Base-by-base conservation (phyloP, 495 filamentous ascomycete species). In the Neurospora pannonica region DNA sequence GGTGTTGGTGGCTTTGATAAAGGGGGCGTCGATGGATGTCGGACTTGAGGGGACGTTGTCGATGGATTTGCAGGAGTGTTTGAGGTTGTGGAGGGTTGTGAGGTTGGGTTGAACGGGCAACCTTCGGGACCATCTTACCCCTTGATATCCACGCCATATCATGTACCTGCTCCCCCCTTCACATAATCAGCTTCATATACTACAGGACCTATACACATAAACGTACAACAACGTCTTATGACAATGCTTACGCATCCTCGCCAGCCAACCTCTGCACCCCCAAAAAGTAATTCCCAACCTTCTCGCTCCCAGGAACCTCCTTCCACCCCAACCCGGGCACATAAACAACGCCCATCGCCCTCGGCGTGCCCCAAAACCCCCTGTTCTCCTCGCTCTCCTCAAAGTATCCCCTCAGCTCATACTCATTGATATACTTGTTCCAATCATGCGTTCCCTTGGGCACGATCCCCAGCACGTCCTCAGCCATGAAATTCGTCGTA, bases 201-300 rank as follows among this genome's bases (percentile, higher is more conserved):
- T 24, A 69, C n/a, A 38, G 2, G 5, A 38, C 37, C 38, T n/a
- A 73, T 31, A 3, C 40, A 71, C 40, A 40, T 37, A 42, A 60
- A 19, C 60, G n/a, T 70, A 73, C 60, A 75, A 54, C 28, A 42
- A 21, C 42, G 3, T 5, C 19, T 36, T 15, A 24, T 62, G 48
- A 71, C 54, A 4, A 60, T 74, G 48, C 71, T 34, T 9, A 10
- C 39, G 6, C 36, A 36, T 73, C 13, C 31, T 37, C 48, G 54
- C 70, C 73, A 31, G 11, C 74, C 31, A 78, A 31, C 75, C 72
- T 97, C 82, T 91, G 89, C 38, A 97, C 89, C 46, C 89, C 96
- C 83, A 97, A 97, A 82, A 99, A 98, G 82, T 99, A 99, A 83
- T 99, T 99, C 40, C 96, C 96, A 83, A 92, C 89, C 80, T 88